phyloP scores from a whole-genome alignment of 1,284 basidiomycete species.

The Coniophora puteana region DNA sequence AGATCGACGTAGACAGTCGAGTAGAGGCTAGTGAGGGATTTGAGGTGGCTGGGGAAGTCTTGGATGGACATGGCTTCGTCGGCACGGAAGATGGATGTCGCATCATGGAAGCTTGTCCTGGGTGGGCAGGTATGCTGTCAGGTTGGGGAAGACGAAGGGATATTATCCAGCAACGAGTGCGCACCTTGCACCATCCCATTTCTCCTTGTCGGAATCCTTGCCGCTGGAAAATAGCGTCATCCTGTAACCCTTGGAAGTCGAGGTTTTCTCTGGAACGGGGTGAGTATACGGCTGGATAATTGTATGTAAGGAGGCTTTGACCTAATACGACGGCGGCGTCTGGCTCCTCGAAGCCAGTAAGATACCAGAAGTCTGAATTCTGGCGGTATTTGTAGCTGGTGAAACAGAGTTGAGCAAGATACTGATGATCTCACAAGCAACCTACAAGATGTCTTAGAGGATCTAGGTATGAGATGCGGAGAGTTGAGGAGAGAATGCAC shows the following conservation, averaged over 20 bases:
- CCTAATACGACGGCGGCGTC: conserved; percentile 86
- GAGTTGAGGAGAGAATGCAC: conserved; percentile 28
- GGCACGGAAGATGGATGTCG: conserved; percentile 64
- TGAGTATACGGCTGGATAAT: conserved; percentile 4
- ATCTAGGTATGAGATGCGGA: conserved; percentile 7
- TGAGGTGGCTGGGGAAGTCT: conserved; percentile 49
- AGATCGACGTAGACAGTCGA: conserved; percentile 40
- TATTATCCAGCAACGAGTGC: conserved; percentile 1
- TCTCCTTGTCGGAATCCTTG: conserved; percentile 74
- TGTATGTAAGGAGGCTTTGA: conserved; percentile 21
- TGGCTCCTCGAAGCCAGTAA: conserved; percentile 94
- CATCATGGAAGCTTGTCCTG: conserved; percentile 61
- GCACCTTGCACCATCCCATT: conserved; percentile 88
- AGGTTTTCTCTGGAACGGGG: conserved; percentile 50
- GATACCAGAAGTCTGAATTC: conserved; percentile 90
- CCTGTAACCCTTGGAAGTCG: conserved; percentile 72
- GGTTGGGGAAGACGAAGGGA: conserved; percentile 6
- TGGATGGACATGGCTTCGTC: conserved; percentile 67
- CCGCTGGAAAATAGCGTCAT: conserved; percentile 89
- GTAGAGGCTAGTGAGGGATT: conserved; percentile 33
- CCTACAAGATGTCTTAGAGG: conserved; percentile 44
- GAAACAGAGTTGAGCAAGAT: conserved; percentile 7
- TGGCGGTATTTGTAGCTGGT: conserved; percentile 93
- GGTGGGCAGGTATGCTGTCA: conserved; percentile 2
- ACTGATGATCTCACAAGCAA: conserved; percentile 4